Base-by-base conservation (phyloP, 352 stramenopile genomes). In the Pythium aquatile region DNA sequence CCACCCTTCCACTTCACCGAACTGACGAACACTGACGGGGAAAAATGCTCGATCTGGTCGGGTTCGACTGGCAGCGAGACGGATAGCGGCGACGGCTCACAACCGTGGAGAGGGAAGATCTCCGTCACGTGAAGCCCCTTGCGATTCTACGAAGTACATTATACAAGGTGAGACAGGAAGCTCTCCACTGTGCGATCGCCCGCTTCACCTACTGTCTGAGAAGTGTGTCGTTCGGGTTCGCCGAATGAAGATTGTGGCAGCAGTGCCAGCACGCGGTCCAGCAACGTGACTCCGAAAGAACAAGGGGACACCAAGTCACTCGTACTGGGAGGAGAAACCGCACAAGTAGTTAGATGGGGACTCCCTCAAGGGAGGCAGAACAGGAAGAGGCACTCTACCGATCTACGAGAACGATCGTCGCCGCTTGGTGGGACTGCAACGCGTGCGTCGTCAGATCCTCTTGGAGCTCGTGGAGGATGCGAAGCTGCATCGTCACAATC, bases 1-100 rank as follows among this genome's bases (percentile, higher is more conserved):
- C 85, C 85, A n/a, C 81, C 82, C 42, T 83, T 85, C 82, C 81
- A 93, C 26, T 72, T 64, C 17, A 91, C 79, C 2, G 75, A 69
- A n/a, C 75, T 65, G 30, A 91, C 72, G 69, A 93, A 91, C 8
- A 65, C 33, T 3, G 84, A 93, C n/a, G 74, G 61, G 5, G 66
- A 30, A 28, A 77, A 85, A 5, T 49, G 53, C 33, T 59, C 53
- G 24, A 63, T 54, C 14, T 70, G 16, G 7, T 61, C 49, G 7
- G 56, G n/a, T 6, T 65, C 55, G 0, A 75, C 53, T 4, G 55
- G 35, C 33, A 70, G 46, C 24, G 44, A 54, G 14, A 59, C 24
- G 14, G 64, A 63, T 9, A 87, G 58, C 1, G 76, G 81, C 1
- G 73, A 73, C n/a, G 82, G 82, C 20, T 87, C 70, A 33, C 78